Evolutionary conservation across 192 early-diverging fungal species (phyloP), one percentile per base, ranked within the genome.

Genomic region (Coemansia sp.): DNA sequence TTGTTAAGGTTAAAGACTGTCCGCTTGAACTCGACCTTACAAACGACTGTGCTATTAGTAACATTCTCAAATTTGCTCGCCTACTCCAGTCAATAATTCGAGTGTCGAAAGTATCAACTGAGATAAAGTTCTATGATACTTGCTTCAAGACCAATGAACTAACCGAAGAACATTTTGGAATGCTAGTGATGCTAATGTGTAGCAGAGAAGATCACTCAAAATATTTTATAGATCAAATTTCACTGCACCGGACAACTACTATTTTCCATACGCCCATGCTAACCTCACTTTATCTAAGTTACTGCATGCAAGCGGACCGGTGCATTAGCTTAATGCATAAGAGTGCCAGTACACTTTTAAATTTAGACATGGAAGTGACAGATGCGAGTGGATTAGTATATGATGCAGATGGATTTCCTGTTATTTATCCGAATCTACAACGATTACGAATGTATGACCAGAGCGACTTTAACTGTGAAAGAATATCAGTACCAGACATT

Each of bases 401-500:
- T 53, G 50, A 29, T 13, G n/a, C 4, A 24, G 24, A 29, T 22
- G 50, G 50, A 53, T 12, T 24, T 53, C 11, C 11, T 9, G 50
- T 53, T 3, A 29, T 53, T 18, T 62, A 62, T 18, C 37, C 61
- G 16, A 62, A 62, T 45, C 18, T 62, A 22, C 22, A 62, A 15
- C 43, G 30, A 1, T 39, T 62, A 32, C 37, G 18, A 27, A 11
- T 62, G 20, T 22, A 27, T 2, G 44, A 47, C 15, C n/a, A 29
- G 30, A 32, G 22, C 12, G n/a, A 27, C 20, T 22, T 44, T 11
- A 10, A 62, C n/a, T 18, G 61, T 4, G 13, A 20, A 27, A 29
- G 11, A 13, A 29, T 29, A 22, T 29, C 22, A 37, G 5, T 13
- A 9, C 39, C 61, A 18, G 20, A 39, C n/a, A 43, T 39, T 38